phyloP scores from a whole-genome alignment of 2,329 filamentous ascomycete genomes.

The Diaporthe humulicola region DNA sequence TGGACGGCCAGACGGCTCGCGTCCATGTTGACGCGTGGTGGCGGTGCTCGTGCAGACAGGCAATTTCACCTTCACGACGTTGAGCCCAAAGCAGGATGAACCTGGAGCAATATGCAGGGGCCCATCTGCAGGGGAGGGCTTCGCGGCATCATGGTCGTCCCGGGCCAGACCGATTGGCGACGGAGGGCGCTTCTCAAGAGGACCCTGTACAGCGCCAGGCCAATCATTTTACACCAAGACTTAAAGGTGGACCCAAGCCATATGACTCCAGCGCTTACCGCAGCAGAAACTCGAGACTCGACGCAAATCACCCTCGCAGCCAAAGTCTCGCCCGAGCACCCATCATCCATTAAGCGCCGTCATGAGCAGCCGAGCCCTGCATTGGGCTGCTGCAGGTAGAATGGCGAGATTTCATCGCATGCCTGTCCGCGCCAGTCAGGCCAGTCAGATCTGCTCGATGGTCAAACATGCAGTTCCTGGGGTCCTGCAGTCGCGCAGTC shows the following conservation, averaged over 20 bases:
- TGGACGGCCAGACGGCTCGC: neutral
- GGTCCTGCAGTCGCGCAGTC: conserved; percentile 5
- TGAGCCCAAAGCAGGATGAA: neutral
- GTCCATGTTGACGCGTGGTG: conserved; percentile 7
- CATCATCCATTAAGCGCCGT: conserved; percentile 37
- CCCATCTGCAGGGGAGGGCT: conserved; percentile 37
- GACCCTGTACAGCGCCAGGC: neutral
- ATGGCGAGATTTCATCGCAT: conserved; percentile 38
- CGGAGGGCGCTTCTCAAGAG: conserved; percentile 33
- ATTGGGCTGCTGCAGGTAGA: conserved; percentile 22
- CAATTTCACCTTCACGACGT: conserved; percentile 24
- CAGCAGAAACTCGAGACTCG: conserved; percentile 1
- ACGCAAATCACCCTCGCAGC: neutral
- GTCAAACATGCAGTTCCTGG: conserved; percentile 32
- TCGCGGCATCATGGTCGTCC: conserved; percentile 28
- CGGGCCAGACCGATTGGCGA: conserved; percentile 36
- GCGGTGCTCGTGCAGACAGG: conserved; percentile 18
- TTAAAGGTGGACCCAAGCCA: neutral
- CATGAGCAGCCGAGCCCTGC: conserved; percentile 17
- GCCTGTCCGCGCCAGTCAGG: conserved; percentile 38
- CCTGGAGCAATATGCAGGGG: conserved; percentile 25
- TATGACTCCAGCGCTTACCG: conserved; percentile 19
- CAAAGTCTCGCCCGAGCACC: conserved; percentile 3
- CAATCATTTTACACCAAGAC: conserved; percentile 38
- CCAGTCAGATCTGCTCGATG: conserved; percentile 35